Evolutionary conservation across 2,329 filamentous ascomycete species (phyloP).

Genomic region (Fusarium sp.): DNA sequence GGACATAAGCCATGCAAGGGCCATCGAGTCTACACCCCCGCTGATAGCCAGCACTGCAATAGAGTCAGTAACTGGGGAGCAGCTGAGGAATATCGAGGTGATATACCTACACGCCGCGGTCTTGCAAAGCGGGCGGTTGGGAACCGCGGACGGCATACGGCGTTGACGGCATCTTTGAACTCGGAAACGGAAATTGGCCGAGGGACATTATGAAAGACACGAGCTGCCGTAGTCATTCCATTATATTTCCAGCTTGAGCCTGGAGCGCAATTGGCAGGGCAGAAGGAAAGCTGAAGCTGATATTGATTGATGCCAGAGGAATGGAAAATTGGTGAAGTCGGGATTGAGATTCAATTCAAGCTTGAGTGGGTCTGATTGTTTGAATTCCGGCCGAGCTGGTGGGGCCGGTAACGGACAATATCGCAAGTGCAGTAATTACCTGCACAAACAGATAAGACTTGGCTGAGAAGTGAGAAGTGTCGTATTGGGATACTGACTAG

Average conservation of each 20-base stretch:
- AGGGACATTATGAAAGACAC: constrained; percentile 55
- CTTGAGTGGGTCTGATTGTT: constrained; percentile 18
- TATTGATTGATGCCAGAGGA: neutral
- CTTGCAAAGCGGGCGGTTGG: constrained; percentile 54
- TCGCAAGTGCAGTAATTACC: neutral
- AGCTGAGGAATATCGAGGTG: neutral
- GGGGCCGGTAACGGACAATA: constrained; percentile 10
- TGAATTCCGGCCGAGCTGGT: constrained; percentile 26
- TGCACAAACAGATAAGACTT: too few relatives aligned
- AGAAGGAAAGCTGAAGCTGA: neutral
- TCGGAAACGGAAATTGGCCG: constrained; percentile 56
- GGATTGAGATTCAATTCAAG: constrained; percentile 33
- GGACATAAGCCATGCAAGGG: constrained; percentile 81
- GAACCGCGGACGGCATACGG: constrained; percentile 65
- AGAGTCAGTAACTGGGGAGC: neutral
- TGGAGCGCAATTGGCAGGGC: constrained; percentile 33
- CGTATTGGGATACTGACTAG: too few relatives aligned
- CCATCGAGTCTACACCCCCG: constrained; percentile 98
- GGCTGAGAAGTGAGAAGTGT: too few relatives aligned
- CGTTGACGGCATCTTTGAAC: constrained; percentile 63
- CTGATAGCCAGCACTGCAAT: constrained; percentile 81
- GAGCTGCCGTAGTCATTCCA: constrained; percentile 55
- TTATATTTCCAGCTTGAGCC: constrained; percentile 37
- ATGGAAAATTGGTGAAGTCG: constrained; percentile 32
- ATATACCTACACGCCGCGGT: constrained; percentile 60